Base-by-base conservation (phyloP, 1,284 basidiomycete species). In the Fomitopsis pinicola region DNA sequence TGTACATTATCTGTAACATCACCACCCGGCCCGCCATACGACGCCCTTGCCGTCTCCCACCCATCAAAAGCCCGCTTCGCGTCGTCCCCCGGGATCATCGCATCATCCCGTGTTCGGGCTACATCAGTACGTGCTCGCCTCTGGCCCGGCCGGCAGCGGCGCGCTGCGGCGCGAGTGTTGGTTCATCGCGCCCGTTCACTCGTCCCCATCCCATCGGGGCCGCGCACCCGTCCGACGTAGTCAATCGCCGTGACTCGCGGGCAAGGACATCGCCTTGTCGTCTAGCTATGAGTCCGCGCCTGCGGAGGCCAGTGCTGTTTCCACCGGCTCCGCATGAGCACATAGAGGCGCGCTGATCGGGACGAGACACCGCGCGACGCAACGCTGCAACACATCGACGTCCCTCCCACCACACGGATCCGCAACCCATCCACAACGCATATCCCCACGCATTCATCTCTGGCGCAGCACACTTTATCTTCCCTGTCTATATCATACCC, bases 401-500 rank as follows among this genome's bases (percentile, higher is more conserved):
- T 30, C 9, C 22, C n/a, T 35, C 30, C 28, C 42, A 42, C 35
- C 42, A 28, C 44, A 58, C 36, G 44, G 33, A 40, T 40, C 38
- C 38, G 38, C 38, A 40, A 40, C 6, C 38, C 33, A 33, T 36
- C 44, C 19, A 22, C 44, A 30, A 30, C 42, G 35, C 30, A 58
- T 35, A 57, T 22, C 14, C 14, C 38, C 22, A 10, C 14, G 38
- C 35, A 22, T 35, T 40, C 56, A 45, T 45, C 55, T 45, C 42
- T 56, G 55, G 38, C 26, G 55, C 55, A 56, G 42, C 36, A 26
- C 52, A 30, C 14, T 33, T 50, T 33, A 56, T 44, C 56, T 33
- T 58, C 44, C 35, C 44, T 36, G 35, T 58, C 9, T 26, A 58
- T 58, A 58, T 45, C 56, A 58, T 58, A 58, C 56, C 56, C 56